Conservation (phyloP, 2,329 filamentous ascomycete genomes). For the Penicillium sp. region DNA sequence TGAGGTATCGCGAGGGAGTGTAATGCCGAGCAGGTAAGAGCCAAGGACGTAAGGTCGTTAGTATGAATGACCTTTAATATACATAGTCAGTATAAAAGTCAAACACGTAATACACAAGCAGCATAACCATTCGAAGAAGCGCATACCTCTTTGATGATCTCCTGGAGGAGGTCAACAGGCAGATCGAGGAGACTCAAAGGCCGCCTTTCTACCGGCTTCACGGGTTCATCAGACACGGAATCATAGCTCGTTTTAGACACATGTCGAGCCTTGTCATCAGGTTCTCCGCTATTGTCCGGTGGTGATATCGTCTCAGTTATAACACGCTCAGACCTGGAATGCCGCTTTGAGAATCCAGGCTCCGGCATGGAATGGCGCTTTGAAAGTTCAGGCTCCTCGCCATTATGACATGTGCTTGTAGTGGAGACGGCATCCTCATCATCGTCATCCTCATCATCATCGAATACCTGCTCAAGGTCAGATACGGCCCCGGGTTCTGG, state of each 20-base stretch:
- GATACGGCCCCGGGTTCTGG: conserved; percentile 30
- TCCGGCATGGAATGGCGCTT: conserved; percentile 16
- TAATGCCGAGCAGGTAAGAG: conserved; percentile 76
- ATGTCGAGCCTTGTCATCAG: neutral
- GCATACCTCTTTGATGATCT: conserved; percentile 76
- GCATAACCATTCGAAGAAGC: neutral
- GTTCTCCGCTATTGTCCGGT: neutral
- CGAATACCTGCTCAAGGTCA: conserved; percentile 32
- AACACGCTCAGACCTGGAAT: neutral
- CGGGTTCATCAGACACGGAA: neutral
- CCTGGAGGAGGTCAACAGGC: conserved; percentile 76
- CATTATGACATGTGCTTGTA: conserved; percentile 30
- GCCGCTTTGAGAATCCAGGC: neutral
- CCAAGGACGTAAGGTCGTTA: conserved; percentile 79
- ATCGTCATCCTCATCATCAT: conserved; percentile 40
- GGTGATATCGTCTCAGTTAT: neutral
- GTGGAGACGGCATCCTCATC: conserved; percentile 35
- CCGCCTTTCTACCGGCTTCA: conserved; percentile 40
- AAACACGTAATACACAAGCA: neutral
- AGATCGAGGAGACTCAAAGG: conserved; percentile 73
- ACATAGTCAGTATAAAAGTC: neutral
- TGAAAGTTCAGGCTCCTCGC: conserved; percentile 22
- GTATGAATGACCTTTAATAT: conserved; percentile 71
- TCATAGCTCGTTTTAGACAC: conserved; percentile 10
- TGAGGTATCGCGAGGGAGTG: conserved; percentile 76